Base-by-base conservation (phyloP, 2,329 filamentous ascomycete genomes). In the Apiospora phragmitis region DNA sequence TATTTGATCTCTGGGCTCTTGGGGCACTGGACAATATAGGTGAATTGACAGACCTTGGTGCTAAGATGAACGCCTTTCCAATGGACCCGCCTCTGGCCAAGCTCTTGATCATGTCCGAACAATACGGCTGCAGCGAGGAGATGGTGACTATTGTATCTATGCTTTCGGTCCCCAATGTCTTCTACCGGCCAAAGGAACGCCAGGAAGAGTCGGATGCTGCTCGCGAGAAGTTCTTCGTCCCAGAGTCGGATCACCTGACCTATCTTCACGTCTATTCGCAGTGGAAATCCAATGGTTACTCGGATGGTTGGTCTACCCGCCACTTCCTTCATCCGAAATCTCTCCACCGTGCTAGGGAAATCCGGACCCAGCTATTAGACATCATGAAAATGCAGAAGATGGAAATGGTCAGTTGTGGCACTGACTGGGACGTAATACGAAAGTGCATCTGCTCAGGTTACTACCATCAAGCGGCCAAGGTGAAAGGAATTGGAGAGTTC, bases 111-210 rank as follows among this genome's bases (percentile, higher is more conserved):
- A 97, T 93, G 65, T 92, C 94, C 0, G 92, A 93, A 69, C 91
- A 95, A 73, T 98, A 98, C 80, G 92, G 90, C 65, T 99, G 96
- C 82, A 96, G 92, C 80, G 95, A 98, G 82, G 96, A 99, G 82
- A 98, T 99, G 93, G 89, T 98, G 29, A 98, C 95, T 0, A 98
- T 99, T 67, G 96, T 99, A 29, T 95, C 94, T 32, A 98, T 99
- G 96, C 88, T 99, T 11, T 97, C 94, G 0, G 96, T 99, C 0
- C 96, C 96, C 12, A 97, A 92, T 73, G 96, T 98, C 38, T 99
- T 98, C 83, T 98, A 98, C 83, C 90, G 97, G 8, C 96, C 96
- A 3, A 98, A 97, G 80, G 97, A 99, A 81, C 92, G 96, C 1
- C 93, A 97, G 77, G 96, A 99, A 79, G 96, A 99, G 83, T 96